Evolutionary conservation across 768 basidiomycete genomes (phyloP).

Genomic region (Suillus luteus): DNA sequence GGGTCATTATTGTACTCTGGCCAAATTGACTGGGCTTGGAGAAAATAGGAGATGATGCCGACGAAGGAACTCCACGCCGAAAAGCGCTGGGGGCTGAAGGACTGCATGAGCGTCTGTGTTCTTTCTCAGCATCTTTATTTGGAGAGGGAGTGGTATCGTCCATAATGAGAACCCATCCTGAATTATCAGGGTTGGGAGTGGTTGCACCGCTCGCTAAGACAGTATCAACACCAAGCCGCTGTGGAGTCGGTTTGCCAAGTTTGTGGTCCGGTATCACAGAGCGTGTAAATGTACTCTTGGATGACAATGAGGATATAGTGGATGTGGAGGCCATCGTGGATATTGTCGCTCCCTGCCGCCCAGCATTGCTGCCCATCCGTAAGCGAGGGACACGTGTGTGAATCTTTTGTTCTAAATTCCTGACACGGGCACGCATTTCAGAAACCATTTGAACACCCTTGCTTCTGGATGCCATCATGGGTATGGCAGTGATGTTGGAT

Average conservation of each 20-base stretch:
- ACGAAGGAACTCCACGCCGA: slow-evolving; percentile 48
- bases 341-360: slow-evolving; percentile 46
- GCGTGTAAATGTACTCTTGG: slow-evolving; percentile 23
- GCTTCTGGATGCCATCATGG: slow-evolving; percentile 59
- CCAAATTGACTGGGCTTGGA: slow-evolving; percentile 42
- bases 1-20: slow-evolving; percentile 45
- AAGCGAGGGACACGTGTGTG: slow-evolving; percentile 84
- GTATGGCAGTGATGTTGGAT: slow-evolving; percentile 29
- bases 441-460: slow-evolving; percentile 92
- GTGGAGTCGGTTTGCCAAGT: slow-evolving; percentile 30
- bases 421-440: slow-evolving; percentile 86
- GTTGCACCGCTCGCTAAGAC: slow-evolving; percentile 39
- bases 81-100: slow-evolving; percentile 58
- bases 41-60: slow-evolving; percentile 49
- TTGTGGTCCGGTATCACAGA: slow-evolving; percentile 22
- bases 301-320: slow-evolving; percentile 32
- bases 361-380: slow-evolving; percentile 77
- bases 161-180: slow-evolving; percentile 90
- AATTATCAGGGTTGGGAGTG: slow-evolving; percentile 57
- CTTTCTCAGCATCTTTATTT: slow-evolving; percentile 54
- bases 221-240: slow-evolving; percentile 48
- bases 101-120: slow-evolving; percentile 62
- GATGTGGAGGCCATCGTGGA: slow-evolving; percentile 38
- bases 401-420: slow-evolving; percentile 81
- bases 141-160: slow-evolving; percentile 82